Conservation (phyloP, 768 basidiomycete species). For the Pleurotus platypus region DNA sequence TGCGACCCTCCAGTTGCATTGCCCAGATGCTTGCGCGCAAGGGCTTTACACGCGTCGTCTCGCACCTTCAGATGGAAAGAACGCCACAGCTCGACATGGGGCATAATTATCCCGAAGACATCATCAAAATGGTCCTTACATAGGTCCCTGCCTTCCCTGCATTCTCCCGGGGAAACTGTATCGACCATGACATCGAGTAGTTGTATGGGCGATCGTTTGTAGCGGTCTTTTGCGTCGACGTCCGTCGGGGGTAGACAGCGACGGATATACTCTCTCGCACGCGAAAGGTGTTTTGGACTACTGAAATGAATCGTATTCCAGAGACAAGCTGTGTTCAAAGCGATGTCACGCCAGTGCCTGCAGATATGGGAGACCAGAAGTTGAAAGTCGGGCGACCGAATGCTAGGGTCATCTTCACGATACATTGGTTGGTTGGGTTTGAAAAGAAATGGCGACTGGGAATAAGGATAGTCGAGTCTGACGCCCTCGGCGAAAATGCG, state of each 20-base stretch:
- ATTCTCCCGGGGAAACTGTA: conserved; percentile 46
- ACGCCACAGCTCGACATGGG: conserved; percentile 50
- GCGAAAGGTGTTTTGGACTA: conserved; percentile 42
- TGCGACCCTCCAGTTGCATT: conserved; percentile 50
- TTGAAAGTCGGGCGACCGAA: conserved; percentile 46
- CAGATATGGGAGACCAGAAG: conserved; percentile 58
- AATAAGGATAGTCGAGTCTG: conserved; percentile 38
- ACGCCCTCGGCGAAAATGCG: conserved; percentile 56
- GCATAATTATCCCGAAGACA: conserved; percentile 41
- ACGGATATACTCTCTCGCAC: conserved; percentile 42
- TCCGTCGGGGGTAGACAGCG: conserved; percentile 19
- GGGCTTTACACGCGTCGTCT: conserved; percentile 53
- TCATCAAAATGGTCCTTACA: conserved; percentile 44
- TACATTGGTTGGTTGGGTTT: conserved; percentile 33
- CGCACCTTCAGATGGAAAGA: conserved; percentile 60
- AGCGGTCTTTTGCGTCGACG: neutral
- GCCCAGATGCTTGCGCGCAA: conserved; percentile 46
- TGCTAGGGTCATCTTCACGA: conserved; percentile 27
- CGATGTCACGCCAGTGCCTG: conserved; percentile 51
- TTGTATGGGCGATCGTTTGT: conserved; percentile 11
- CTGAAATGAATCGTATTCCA: conserved; percentile 59
- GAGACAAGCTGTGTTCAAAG: conserved; percentile 44
- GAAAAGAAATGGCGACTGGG: conserved; percentile 45
- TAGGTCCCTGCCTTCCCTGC: conserved; percentile 48
- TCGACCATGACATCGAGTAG: conserved; percentile 56